A percentile compares a stretch with the other conserved stretches of the same genome.
phyloP scores from a whole-genome alignment of 306 rosid genomes.

The Psophocarpus tetragonolobus region DNA sequence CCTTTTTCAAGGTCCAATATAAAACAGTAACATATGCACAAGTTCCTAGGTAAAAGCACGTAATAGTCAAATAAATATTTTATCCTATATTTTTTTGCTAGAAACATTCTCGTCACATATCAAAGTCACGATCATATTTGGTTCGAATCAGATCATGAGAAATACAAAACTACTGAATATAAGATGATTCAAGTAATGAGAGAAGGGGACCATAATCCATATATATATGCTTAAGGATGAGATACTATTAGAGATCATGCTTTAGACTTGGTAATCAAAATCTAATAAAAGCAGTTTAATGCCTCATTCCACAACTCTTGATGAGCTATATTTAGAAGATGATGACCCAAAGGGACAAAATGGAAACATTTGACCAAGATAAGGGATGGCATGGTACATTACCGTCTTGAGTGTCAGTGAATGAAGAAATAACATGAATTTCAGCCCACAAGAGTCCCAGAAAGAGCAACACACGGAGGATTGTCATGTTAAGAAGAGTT shows the following conservation, averaged over 20 bases:
- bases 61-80: not conserved
- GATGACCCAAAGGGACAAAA: not conserved
- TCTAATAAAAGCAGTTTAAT: not conserved
- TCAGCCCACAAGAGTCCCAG: slow-evolving; percentile 54
- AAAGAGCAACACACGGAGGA: slow-evolving; percentile 43
- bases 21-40: not conserved
- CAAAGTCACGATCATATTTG: not conserved
- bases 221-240: not conserved
- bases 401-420: slow-evolving; percentile 67
- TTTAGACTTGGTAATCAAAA: not conserved
- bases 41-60: not conserved
- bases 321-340: not conserved
- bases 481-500: slow-evolving; percentile 43
- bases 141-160: slow-evolving; percentile 2
- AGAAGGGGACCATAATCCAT: not conserved
- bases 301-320: not conserved
- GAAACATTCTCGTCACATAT: not conserved
- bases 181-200: not conserved
- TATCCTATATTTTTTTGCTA: not conserved
- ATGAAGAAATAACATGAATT: slow-evolving; percentile 45
- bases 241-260: not conserved
- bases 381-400: slow-evolving; percentile 16
- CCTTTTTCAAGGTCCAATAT: not conserved
- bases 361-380: not conserved
- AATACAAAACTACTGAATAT: not conserved